Conservation (phyloP, 164 flowering plant species). For the Hamamelis virginiana region DNA sequence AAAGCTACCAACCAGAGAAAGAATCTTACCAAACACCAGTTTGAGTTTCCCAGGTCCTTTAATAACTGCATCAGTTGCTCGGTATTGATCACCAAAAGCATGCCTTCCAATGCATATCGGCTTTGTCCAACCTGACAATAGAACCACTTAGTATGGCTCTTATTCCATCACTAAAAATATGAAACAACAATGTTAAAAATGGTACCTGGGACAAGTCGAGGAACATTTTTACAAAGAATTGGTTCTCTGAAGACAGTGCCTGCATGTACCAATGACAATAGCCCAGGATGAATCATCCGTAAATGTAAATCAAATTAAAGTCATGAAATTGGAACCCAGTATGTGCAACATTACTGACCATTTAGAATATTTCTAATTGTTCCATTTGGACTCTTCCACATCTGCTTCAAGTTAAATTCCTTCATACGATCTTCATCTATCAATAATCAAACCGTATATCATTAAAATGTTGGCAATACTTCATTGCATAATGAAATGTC, state of each 20-base stretch:
- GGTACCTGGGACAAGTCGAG: constrained; percentile 88
- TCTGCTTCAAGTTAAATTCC: constrained; percentile 77
- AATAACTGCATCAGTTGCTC: constrained; percentile 89
- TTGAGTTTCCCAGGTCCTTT: constrained; percentile 91
- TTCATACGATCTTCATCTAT: constrained; percentile 88
- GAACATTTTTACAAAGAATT: constrained; percentile 87
- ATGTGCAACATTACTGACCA: constrained; percentile 45
- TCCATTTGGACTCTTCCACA: constrained; percentile 99
- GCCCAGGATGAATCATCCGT: background rate
- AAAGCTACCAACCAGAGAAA: background rate
- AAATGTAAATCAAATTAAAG: background rate
- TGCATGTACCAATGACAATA: constrained; percentile 25
- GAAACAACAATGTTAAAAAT: background rate
- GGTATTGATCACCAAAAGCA: constrained; percentile 97
- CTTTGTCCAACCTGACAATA: constrained; percentile 82
- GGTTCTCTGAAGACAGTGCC: constrained; percentile 99
- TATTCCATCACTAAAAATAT: background rate
- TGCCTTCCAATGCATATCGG: constrained; percentile 99
- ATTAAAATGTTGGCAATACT: background rate
- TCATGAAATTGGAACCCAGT: background rate
- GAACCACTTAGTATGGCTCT: constrained; percentile 3
- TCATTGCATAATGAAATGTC: background rate
- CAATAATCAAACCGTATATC: constrained; percentile 3
- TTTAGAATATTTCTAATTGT: constrained; percentile 95
- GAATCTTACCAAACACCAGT: constrained; percentile 75